phyloP scores from a whole-genome alignment of 2,329 filamentous ascomycete genomes.

The Hymenotorrendiella dingleyae region DNA sequence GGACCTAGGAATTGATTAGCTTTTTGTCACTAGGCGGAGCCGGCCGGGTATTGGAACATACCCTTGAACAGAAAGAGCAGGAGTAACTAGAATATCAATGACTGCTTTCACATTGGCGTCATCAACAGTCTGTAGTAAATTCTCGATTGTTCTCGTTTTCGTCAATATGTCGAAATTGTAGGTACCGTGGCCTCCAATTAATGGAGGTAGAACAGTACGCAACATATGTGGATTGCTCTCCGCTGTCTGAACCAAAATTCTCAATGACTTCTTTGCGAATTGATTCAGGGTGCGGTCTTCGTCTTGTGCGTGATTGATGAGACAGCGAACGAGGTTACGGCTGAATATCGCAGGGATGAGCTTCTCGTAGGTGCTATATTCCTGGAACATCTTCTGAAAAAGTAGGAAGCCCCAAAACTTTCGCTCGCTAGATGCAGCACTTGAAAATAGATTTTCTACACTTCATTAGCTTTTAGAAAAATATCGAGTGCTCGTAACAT shows the following conservation, averaged over 20 bases:
- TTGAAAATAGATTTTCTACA: constrained; percentile 75
- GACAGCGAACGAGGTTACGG: constrained; percentile 71
- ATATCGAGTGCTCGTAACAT: constrained; percentile 32
- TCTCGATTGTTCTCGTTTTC: constrained; percentile 78
- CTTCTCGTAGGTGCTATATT: constrained; percentile 40
- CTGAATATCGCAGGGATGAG: constrained; percentile 64
- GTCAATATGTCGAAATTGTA: constrained; percentile 83
- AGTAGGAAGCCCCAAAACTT: constrained; percentile 91
- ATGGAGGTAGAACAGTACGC: constrained; percentile 52
- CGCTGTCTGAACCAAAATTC: constrained; percentile 60
- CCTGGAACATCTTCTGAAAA: constrained; percentile 67
- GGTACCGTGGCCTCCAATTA: constrained; percentile 65
- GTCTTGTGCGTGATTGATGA: constrained; percentile 77
- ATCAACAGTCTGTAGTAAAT: constrained; percentile 29
- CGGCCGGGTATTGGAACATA: constrained; percentile 19
- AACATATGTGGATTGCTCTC: constrained; percentile 56
- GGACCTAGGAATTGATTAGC: constrained; percentile 6
- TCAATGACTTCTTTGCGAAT: constrained; percentile 70
- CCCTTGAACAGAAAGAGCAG: constrained; percentile 34
- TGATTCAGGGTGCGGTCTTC: constrained; percentile 74
- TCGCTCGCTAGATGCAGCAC: constrained; percentile 75
- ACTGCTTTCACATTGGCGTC: constrained; percentile 32
- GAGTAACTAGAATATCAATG: constrained; percentile 43
- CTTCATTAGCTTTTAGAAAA: constrained; percentile 10
- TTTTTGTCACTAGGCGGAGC: too few species aligned